These are phyloP conservation scores for Aristolochia contorta DNA, from an alignment of 164 flowering plant genomes.

Conservation along the genomic window DNA sequence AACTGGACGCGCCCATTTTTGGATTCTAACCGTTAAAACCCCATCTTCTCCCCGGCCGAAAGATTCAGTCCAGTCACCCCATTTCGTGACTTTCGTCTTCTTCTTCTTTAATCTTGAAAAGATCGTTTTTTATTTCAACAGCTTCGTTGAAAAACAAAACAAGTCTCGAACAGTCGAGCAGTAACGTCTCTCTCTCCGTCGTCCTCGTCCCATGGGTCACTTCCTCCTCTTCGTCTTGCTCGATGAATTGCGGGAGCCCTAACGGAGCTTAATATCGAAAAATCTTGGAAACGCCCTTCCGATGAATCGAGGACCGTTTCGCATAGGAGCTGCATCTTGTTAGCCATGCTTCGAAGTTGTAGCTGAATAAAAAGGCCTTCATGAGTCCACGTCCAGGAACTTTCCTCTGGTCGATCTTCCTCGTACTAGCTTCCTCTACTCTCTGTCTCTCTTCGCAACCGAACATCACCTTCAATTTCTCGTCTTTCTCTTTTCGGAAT, in stretches of 20 bases:
- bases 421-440: not conserved
- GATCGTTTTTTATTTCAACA: not conserved
- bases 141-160: not conserved
- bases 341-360: too few relatives aligned
- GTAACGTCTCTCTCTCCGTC: too few relatives aligned
- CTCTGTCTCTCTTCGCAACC: not conserved
- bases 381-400: conserved; percentile 21
- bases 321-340: too few relatives aligned
- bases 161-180: too few relatives aligned
- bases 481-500: conserved; percentile 51
- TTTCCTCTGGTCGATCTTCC: conserved; percentile 20
- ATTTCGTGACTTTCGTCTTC: not conserved
- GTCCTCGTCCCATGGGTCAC: too few relatives aligned
- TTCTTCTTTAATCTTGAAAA: not conserved
- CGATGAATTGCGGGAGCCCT: too few relatives aligned
- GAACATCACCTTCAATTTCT: conserved; percentile 37
- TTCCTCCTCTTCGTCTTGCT: too few relatives aligned
- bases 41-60: conserved; percentile 14
- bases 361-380: not conserved
- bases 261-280: too few relatives aligned
- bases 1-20: conserved; percentile 21
- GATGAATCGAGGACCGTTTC: not conserved
- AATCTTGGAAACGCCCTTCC: too few relatives aligned
- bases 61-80: not conserved
- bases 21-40: conserved; percentile 35